Base-by-base conservation (phyloP, 2,329 filamentous ascomycete genomes). In the Peltaster fructicola region DNA sequence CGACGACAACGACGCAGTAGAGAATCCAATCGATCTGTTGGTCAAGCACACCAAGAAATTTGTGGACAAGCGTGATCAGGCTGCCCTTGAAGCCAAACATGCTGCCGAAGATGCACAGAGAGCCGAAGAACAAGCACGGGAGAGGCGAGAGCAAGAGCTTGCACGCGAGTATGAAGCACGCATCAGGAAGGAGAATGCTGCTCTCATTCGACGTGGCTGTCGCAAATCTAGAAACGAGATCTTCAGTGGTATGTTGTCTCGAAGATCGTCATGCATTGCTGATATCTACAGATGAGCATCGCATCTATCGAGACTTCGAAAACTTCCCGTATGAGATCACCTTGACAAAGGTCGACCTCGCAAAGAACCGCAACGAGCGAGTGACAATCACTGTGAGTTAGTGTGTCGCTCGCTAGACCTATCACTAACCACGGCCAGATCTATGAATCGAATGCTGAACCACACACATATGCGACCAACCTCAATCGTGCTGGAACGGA, bases 271-370 rank as follows among this genome's bases (percentile, higher is more conserved):
- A 20, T 7, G 19, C 10, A 21, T 9, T 9, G 25, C 28, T 37
- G 17, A 30, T 25, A 11, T 17, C 20, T 15, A 22, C 29, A 73
- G 70, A 58, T 16, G 53, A 67, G n/a, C 68, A 71, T 40, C 69
- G 68, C 31, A 47, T 77, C 31, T 81, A 75, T 47, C 51, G 48
- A 10, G 78, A 88, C 43, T 27, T 39, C 3, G 62, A 61, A 0
- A 63, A 61, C 23, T 78, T 80, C 43, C 47, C 54, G 4, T 81
- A 80, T 49, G 59, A 71, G 26, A 51, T 78, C 29, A 57, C 59
- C 0, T 51, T 88, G 8, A 59, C 60, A 3, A 65, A 74, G 15
- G 44, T 41, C 42, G 64, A 50, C 47, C 57, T 42, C 18, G 47
- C 32, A 4, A 52, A 54, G 7, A 62, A 63, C 18, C 41, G 50